Conservation (phyloP, 73 alveolate genomes). For the Tetrahymena malaccensis region DNA sequence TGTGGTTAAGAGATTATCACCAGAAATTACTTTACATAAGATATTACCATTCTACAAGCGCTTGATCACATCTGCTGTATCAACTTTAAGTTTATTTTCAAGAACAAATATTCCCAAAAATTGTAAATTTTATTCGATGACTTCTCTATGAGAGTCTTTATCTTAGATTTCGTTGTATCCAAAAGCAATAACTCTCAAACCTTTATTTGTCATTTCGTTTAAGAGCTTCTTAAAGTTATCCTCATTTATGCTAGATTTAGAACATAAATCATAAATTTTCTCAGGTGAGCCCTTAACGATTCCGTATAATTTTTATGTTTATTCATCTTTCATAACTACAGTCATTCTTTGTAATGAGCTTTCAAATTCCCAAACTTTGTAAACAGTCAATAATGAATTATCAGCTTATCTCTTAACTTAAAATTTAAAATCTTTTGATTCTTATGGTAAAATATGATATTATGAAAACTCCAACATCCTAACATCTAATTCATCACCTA, state of each 20-base stretch:
- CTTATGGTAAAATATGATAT: neutral
- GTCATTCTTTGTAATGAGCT: neutral
- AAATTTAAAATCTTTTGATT: neutral
- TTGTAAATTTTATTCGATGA: neutral
- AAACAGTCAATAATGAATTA: neutral
- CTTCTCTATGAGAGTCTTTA: neutral
- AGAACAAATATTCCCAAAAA: conserved; percentile 61
- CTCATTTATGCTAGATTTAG: neutral
- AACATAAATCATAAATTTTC: neutral
- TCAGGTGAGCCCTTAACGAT: neutral
- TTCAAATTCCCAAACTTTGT: neutral
- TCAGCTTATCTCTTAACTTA: neutral
- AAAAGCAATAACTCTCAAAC: neutral
- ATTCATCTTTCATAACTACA: neutral
- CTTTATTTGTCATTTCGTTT: neutral
- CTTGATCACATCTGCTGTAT: conserved; percentile 48
- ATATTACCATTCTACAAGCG: conserved; percentile 11
- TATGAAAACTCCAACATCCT: conserved; percentile 14
- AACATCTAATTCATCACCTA: conserved; percentile 38
- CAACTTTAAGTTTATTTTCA: conserved; percentile 62
- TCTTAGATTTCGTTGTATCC: neutral
- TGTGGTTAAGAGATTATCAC: conserved; percentile 70
- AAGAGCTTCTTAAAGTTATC: neutral
- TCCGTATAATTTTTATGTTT: neutral
- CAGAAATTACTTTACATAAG: conserved; percentile 61